Evolutionary conservation across 768 basidiomycete genomes (phyloP), one percentile per base, ranked within the genome.

Genomic region (Podaxis rugospora): DNA sequence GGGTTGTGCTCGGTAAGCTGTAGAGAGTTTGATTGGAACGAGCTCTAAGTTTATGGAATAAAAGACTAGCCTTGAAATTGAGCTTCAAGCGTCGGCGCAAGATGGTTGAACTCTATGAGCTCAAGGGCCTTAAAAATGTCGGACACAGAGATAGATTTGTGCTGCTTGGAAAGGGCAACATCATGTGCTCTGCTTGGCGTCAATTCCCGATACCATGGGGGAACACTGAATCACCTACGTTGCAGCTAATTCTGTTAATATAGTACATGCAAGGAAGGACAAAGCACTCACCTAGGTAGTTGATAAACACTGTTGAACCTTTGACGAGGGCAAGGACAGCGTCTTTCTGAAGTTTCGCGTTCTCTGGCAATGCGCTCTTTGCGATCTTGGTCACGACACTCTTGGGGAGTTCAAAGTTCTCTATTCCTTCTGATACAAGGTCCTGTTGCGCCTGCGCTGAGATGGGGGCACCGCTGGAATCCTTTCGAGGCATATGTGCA

Each of bases 291-390:
- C 95, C 89, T 6, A 98, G 78, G 67, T 95, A 96, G 71, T 91
- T 95, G 66, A 99, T 95, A 72, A 98, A 98, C 55, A 98, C 90
- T 0, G 95, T 95, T 3, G 95, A 93, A 32, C 89, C 89, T 70
- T 95, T 95, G 13, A 90, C 80, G 9, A 97, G 79, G 11, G 93
- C 92, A 1, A 90, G 71, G 0, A 95, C 86, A 0, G 92, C 90
- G 61, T 98, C 96, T 64, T 95, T 96, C 67, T 94, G 91, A 59
- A 97, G 73, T 69, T 96, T 96, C 11, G 88, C 83, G 65, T 86
- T 88, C 0, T 93, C 88, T 5, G 93, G 92, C 69, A 95, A 93
- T 11, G 87, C 85, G 46, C 89, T 87, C 72, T 92, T 92, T 18
- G 93, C 94, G 62, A 96, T 88, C 72, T 86, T 89, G 28, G 87